phyloP scores from a whole-genome alignment of 371 early-diverging fungal genomes.

The Mucor plumbeus region DNA sequence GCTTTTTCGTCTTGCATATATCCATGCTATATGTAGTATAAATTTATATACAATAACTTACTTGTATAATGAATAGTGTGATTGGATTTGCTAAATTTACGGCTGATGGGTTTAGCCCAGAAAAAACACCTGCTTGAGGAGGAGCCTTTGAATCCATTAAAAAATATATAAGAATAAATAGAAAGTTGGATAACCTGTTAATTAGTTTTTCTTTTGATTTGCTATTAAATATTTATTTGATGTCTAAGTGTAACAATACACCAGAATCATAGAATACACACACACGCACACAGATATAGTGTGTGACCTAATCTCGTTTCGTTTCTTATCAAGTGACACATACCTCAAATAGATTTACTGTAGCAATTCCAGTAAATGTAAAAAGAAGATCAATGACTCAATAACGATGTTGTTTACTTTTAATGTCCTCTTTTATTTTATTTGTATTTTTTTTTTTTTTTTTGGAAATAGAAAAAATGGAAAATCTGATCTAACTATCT shows the following conservation, averaged over 20 bases:
- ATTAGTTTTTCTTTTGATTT: not conserved
- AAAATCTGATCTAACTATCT: no score
- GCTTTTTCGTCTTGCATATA: not conserved
- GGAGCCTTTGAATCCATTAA: slow-evolving; percentile 26
- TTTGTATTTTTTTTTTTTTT: no score
- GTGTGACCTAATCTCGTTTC: not conserved
- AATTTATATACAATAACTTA: no score
- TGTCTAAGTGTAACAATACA: slow-evolving; percentile 1
- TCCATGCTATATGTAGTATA: not conserved
- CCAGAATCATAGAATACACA: not conserved
- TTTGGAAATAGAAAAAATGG: no score
- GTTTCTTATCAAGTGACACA: no score
- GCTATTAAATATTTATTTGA: slow-evolving; percentile 2
- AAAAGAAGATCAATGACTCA: no score
- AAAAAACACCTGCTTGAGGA: slow-evolving; percentile 65
- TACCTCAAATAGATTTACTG: no score
- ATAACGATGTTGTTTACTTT: no score
- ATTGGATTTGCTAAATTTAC: slow-evolving; percentile 62
- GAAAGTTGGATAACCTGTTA: not conserved
- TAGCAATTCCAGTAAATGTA: no score
- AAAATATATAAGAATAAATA: slow-evolving; percentile 1
- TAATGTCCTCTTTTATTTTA: no score
- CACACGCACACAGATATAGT: not conserved
- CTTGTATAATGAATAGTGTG: slow-evolving; percentile 73
- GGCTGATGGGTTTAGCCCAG: slow-evolving; percentile 66